Percentiles rank a stretch among this genome's conserved stretches.
phyloP scores from a whole-genome alignment of 1,284 basidiomycete species.

The Anthracocystis setariae region DNA sequence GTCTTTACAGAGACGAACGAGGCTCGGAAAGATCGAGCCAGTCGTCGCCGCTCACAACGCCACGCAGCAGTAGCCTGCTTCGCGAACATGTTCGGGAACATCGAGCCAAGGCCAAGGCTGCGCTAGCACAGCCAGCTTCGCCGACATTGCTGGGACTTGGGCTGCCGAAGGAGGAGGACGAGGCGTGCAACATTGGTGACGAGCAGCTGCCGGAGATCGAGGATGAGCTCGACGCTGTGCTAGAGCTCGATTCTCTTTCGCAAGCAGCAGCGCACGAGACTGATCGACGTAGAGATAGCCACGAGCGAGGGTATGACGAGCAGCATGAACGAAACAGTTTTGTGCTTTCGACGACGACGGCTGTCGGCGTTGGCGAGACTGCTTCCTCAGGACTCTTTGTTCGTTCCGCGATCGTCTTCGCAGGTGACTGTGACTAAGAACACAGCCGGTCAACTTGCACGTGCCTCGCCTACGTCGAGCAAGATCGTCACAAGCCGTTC shows the following conservation, averaged over 20 bases:
- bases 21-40: slow-evolving; percentile 24
- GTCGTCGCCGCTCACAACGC: slow-evolving; percentile 31
- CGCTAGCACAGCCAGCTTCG: slow-evolving; percentile 18
- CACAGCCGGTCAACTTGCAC: too few relatives aligned
- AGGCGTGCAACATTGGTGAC: slow-evolving; percentile 46
- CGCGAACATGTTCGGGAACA: slow-evolving; percentile 19
- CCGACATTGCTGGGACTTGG: slow-evolving; percentile 39
- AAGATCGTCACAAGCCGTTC: slow-evolving; percentile 32
- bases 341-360: slow-evolving; percentile 15
- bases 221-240: slow-evolving; percentile 17
- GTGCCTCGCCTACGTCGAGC: slow-evolving; percentile 11
- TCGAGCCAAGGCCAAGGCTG: slow-evolving; percentile 7
- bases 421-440: slow-evolving; percentile 32
- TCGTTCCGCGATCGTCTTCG: slow-evolving; percentile 27
- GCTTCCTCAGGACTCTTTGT: slow-evolving; percentile 9
- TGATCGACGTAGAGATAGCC: neutral
- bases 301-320: neutral
- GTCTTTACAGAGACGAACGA: slow-evolving; percentile 30
- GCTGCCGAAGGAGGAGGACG: slow-evolving; percentile 33
- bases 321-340: slow-evolving; percentile 15
- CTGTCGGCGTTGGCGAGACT: slow-evolving; percentile 5
- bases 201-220: slow-evolving; percentile 45
- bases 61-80: slow-evolving; percentile 38
- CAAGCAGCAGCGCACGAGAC: neutral
- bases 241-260: neutral